Base-by-base conservation (phyloP, 1,284 basidiomycete genomes). In the Cryptococcus sp. region DNA sequence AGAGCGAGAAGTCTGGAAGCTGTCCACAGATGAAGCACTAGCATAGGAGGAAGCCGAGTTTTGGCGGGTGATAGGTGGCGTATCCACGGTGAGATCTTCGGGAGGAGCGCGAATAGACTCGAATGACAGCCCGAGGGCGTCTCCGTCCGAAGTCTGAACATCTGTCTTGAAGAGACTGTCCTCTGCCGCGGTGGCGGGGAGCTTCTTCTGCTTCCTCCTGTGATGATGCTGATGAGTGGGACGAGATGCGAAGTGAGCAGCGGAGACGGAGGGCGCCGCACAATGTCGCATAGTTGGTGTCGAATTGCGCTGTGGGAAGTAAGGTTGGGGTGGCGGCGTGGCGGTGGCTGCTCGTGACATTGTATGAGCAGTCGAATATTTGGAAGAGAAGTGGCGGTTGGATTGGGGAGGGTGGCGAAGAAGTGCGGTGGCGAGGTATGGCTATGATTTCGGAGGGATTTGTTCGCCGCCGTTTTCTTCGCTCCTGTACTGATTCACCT, bases 381-480 rank as follows among this genome's bases (percentile, higher is more conserved):
- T 40, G 20, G 41, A n/a, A 31, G 46, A 19, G 19, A 22, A 41
- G 35, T 49, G 19, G 23, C 27, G 19, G 35, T 39, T 53, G 51
- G 39, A 35, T 38, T 50, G 66, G 64, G 69, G 67, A 74, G 68
- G 71, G 57, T 67, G 69, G 71, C 74, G 73, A 74, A 74, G 74
- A 74, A 76, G 74, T 76, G 64, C 74, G 74, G 71, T 61, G 58
- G 62, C 66, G 62, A 63, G 69, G 65, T 66, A 74, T 72, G 72
- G 47, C 69, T 73, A 69, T 68, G 71, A 71, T 62, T 67, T 25
- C 39, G 35, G 22, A 25, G 50, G 20, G 53, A 25, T 39, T 39
- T 60, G 62, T 57, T 56, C 23, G 62, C 66, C 58, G 59, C 73
- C 72, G 73, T 74, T 76, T 74, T 72, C 71, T 76, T 71, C 71